Base-by-base conservation (phyloP, 331 rosid species). In the Malus hybrid region DNA sequence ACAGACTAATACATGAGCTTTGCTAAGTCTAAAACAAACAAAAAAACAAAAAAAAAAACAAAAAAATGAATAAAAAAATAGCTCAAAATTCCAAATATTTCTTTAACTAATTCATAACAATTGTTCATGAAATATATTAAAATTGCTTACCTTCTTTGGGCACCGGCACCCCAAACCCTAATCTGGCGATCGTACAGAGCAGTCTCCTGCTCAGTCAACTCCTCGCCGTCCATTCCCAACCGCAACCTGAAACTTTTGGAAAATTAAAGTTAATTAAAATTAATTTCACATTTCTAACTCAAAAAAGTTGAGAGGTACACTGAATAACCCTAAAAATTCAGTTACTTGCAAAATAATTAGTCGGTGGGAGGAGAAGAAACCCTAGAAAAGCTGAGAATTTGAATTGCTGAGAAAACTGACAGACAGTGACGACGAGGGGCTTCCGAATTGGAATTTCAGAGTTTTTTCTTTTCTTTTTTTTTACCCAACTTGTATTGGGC, bases 161-260 rank as follows among this genome's bases (percentile, higher is more conserved):
- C 96, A 82, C 91, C 97, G 34, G 96, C 97, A 10, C 99, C 99
- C 99, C 99, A 95, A 85, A 90, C 99, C 91, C 99, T 89, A 89
- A 92, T 95, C 62, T 95, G 99, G 70, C 98, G 99, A 67, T 95
- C 99, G 83, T 95, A 95, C 60, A 95, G 75, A 10, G 97, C 98
- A n/a, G 99, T 95, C 84, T 92, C 97, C 76, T 92, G 97, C 77
- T 92, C 99, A 56, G 97, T 95, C 88, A 95, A 87, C 86, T 92
- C 88, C 80, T 92, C 99, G 52, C 97, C 97, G 81, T 89, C 86
- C 99, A 95, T 95, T 87, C 70, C 75, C 27, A 84, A 66, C 28
- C 27, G 75, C 76, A 88, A 80, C 65, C 96, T 90, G 82, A 34
- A 74, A 62, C 6, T 60, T 22, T 36, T 5, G 29, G 16, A 60